Conservation (phyloP, 805 yeast genomes). For the Starmerella sirachaensis region DNA sequence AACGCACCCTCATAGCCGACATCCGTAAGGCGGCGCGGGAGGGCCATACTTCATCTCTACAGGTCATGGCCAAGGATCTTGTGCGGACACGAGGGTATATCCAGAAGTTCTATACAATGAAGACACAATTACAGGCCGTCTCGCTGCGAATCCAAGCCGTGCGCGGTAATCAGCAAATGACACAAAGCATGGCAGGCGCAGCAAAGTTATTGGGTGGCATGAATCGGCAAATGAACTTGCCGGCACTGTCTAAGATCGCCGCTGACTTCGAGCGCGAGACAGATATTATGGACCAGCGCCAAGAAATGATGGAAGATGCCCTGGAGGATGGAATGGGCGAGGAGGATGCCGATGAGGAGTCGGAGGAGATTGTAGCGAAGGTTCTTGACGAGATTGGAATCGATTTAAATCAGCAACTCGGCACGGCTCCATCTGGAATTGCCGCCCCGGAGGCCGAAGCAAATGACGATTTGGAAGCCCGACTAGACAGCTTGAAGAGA, state of each 20-base stretch:
- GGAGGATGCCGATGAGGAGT: conserved; percentile 69
- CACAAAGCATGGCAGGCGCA: conserved; percentile 87
- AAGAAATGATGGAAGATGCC: conserved; percentile 97
- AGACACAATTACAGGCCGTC: conserved; percentile 90
- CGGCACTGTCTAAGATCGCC: conserved; percentile 76
- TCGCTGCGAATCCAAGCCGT: conserved; percentile 85
- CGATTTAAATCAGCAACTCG: conserved; percentile 47
- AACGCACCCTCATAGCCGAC: conserved; percentile 71
- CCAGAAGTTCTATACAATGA: conserved; percentile 82
- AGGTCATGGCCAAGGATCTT: conserved; percentile 90
- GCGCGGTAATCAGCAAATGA: conserved; percentile 90
- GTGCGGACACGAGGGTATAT: conserved; percentile 76
- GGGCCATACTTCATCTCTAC: conserved; percentile 80
- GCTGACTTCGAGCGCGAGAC: conserved; percentile 92
- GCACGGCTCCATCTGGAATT: conserved; percentile 40
- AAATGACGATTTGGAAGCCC: conserved; percentile 81
- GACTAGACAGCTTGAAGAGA: conserved; percentile 71
- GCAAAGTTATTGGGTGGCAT: conserved; percentile 71
- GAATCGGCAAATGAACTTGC: conserved; percentile 84
- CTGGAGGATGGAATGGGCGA: conserved; percentile 93
- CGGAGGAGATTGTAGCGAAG: conserved; percentile 79
- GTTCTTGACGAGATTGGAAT: conserved; percentile 95
- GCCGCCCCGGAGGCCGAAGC: conserved; percentile 32
- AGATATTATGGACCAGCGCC: conserved; percentile 96
- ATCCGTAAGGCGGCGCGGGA: conserved; percentile 84